phyloP scores from a whole-genome alignment of 2,329 filamentous ascomycete genomes.

The Phialocephala subalpina region DNA sequence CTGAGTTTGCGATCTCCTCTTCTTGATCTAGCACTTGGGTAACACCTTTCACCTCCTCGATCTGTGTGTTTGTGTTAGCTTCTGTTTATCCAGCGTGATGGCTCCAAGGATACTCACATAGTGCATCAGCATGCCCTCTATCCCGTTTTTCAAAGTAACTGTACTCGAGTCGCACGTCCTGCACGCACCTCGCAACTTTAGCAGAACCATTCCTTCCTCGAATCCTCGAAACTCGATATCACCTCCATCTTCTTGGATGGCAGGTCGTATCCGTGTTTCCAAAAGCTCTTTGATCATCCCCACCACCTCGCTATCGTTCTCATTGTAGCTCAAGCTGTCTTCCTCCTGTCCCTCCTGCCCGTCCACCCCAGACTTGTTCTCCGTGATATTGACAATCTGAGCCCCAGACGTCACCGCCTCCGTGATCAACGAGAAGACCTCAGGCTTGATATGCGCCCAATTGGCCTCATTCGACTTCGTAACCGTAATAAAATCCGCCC shows the following conservation, averaged over 20 bases:
- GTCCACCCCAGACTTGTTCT: constrained; percentile 63
- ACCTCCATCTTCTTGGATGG: constrained; percentile 96
- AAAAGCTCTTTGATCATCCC: constrained; percentile 99
- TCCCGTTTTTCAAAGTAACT: constrained; percentile 95
- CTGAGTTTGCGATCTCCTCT: constrained; percentile 84
- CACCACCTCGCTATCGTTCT: constrained; percentile 92
- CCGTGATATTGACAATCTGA: constrained; percentile 76
- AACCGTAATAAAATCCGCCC: constrained; percentile 94
- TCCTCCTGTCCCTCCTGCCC: constrained; percentile 58
- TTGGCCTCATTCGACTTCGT: constrained; percentile 88
- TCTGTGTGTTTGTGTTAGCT: constrained; percentile 58
- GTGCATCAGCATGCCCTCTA: constrained; percentile 98
- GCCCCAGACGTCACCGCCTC: constrained; percentile 88
- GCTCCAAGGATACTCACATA: constrained; percentile 67
- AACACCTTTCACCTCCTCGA: constrained; percentile 94
- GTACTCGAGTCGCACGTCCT: constrained; percentile 97
- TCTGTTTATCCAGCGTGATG: constrained; percentile 29
- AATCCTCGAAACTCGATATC: constrained; percentile 97
- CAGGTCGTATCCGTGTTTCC: constrained; percentile 92
- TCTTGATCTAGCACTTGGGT: constrained; percentile 91
- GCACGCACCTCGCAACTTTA: constrained; percentile 93
- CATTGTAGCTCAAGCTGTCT: constrained; percentile 83
- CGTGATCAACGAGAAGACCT: constrained; percentile 94
- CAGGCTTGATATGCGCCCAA: constrained; percentile 95
- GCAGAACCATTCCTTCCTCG: constrained; percentile 79